These are phyloP conservation scores for Penicillium coffeae DNA, from an alignment of 495 filamentous ascomycete genomes.

Conservation along the genomic window DNA sequence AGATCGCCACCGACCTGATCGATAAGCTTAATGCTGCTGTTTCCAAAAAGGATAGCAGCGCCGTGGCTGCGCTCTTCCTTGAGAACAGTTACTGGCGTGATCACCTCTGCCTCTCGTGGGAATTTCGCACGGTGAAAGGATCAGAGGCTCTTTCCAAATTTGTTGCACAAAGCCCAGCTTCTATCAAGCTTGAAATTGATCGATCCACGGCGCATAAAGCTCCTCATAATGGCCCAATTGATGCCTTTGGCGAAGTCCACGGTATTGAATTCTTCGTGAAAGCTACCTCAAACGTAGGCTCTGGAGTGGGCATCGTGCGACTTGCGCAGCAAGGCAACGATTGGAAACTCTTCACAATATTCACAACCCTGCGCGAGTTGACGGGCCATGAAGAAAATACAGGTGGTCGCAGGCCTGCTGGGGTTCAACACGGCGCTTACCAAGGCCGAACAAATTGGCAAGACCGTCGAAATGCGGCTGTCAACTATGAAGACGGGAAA, in stretches of 20 bases:
- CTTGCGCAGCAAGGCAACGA: constrained; percentile 45
- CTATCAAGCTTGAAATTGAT: constrained; percentile 49
- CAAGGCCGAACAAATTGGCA: constrained; percentile 58
- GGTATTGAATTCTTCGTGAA: constrained; percentile 52
- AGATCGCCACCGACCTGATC: constrained; percentile 42
- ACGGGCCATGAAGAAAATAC: constrained; percentile 44
- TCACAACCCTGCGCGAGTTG: constrained; percentile 51
- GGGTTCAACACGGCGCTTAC: constrained; percentile 51
- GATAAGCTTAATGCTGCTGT: constrained; percentile 48
- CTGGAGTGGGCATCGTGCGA: constrained; percentile 53
- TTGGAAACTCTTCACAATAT: constrained; percentile 66
- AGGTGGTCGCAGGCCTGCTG: constrained; percentile 34
- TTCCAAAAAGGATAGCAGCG: constrained; percentile 25
- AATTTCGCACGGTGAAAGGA: constrained; percentile 52
- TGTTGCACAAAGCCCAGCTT: constrained; percentile 34
- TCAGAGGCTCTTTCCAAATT: constrained; percentile 47
- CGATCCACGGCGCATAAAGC: constrained; percentile 35
- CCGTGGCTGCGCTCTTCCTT: constrained; percentile 40
- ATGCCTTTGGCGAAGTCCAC: constrained; percentile 45
- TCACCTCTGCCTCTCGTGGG: constrained; percentile 43
- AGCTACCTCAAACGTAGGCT: constrained; percentile 45
- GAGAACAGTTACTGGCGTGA: constrained; percentile 43
- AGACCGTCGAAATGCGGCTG: constrained; percentile 54
- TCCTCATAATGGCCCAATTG: constrained; percentile 48
- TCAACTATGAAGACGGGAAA: constrained; percentile 42